Base-by-base conservation (phyloP, 1,284 basidiomycete genomes). In the Apiotrichum montevideense region DNA sequence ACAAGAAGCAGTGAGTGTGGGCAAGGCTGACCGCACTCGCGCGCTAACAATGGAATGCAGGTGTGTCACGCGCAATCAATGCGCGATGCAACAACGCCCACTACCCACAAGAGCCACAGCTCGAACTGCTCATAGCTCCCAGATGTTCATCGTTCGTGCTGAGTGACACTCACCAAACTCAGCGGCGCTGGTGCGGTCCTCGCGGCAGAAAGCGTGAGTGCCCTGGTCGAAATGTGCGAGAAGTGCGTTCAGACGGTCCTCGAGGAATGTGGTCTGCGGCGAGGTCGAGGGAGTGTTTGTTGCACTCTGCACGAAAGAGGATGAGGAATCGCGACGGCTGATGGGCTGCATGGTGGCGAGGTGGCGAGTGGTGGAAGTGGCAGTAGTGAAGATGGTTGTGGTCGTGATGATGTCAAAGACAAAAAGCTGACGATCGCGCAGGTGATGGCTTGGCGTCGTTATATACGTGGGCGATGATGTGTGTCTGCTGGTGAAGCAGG, bases 121-220 rank as follows among this genome's bases (percentile, higher is more conserved):
- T 21, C 21, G 21, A 21, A 21, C 21, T 21, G 21, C 21, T 21
- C 21, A 21, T 21, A 21, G 21, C 21, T 21, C 21, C 21, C 21
- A 21, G 21, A 21, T 21, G 21, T 21, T 21, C 21, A 21, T 21
- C 21, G 21, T 21, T 39, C 37, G 9, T 13, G 13, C 13, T 9
- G 9, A 39, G 9, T 9, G 39, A n/a, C 32, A 49, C 47, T 49
- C 47, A 49, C 47, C 47, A 40, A 39, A 15, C 13, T 35, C 37
- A 32, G 33, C 46, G 34, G 34, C 34, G 5, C 3, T 9, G 15
- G 41, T 35, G 46, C 66, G 52, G 11, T 66, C 63, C 3, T 59
- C 67, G 34, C 66, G 57, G 45, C 59, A 61, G 53, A 70, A 65
- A 4, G 56, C 58, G 48, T 70, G 68, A 3, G 68, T 70, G 15